Percentiles rank a stretch among this genome's conserved stretches.
Evolutionary conservation across 1,284 basidiomycete species (phyloP).

Genomic region (Ustilago cynodontis): DNA sequence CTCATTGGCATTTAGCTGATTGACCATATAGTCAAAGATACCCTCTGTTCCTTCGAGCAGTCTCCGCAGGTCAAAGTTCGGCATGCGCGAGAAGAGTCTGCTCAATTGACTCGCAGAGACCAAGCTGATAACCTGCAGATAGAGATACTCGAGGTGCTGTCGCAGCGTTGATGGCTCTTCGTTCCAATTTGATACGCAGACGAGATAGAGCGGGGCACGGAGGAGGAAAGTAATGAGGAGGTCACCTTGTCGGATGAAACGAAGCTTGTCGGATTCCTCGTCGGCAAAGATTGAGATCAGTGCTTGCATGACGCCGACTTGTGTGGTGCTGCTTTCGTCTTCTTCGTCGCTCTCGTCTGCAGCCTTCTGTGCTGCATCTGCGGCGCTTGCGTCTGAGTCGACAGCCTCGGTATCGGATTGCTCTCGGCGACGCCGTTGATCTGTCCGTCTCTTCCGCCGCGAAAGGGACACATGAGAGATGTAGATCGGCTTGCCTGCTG

Average conservation of each 20-base stretch:
- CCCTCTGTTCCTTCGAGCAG: conserved; percentile 79
- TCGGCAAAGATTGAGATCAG: conserved; percentile 78
- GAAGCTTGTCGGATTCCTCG: conserved; percentile 61
- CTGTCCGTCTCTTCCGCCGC: conserved; percentile 17
- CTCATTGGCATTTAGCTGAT: conserved; percentile 50
- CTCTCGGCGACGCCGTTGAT: conserved; percentile 13
- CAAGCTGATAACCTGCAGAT: conserved; percentile 90
- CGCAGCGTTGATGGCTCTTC: conserved; percentile 92
- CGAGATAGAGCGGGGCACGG: conserved; percentile 88
- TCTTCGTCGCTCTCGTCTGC: conserved; percentile 62
- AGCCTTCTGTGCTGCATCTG: not conserved
- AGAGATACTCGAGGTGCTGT: conserved; percentile 91
- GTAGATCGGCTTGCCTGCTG: conserved; percentile 64
- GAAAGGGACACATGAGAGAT: conserved; percentile 46
- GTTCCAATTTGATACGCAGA: conserved; percentile 88
- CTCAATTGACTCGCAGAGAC: conserved; percentile 86
- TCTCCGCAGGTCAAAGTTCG: conserved; percentile 90
- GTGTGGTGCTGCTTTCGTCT: conserved; percentile 78
- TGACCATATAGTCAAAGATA: conserved; percentile 55
- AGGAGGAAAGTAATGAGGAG: conserved; percentile 86
- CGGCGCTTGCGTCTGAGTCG: not conserved
- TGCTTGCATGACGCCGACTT: conserved; percentile 93
- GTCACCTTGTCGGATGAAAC: conserved; percentile 55
- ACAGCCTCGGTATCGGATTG: not conserved
- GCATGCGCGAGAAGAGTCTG: conserved; percentile 85